Percentiles rank a stretch among this genome's conserved stretches.
These are phyloP conservation scores for Onygena corvina DNA, from an alignment of 2,329 filamentous ascomycete species.

Conservation along the genomic window DNA sequence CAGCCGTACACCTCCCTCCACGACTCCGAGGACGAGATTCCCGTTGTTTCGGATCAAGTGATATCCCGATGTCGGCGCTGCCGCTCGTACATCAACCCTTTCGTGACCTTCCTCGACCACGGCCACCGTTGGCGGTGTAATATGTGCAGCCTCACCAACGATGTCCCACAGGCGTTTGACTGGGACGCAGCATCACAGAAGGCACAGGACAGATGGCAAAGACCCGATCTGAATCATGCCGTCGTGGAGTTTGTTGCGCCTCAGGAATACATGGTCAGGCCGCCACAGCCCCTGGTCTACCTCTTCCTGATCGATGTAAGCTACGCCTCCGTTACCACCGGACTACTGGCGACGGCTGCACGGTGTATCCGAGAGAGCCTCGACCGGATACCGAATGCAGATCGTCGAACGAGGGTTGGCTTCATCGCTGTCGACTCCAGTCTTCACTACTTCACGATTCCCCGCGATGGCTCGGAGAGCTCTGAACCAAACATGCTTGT, in stretches of 20 bases:
- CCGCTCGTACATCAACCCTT: conserved; percentile 95
- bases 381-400: conserved; percentile 95
- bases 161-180: conserved; percentile 97
- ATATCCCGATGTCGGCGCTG: conserved; percentile 94
- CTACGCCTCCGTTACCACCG: conserved; percentile 77
- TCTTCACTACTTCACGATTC: conserved; percentile 91
- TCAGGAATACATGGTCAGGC: conserved; percentile 98
- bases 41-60: conserved; percentile 89
- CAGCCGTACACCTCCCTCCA: conserved; percentile 90
- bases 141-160: conserved; percentile 98
- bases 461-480: conserved; percentile 73
- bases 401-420: conserved; percentile 78
- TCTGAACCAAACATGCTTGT: conserved; percentile 84
- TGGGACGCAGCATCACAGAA: conserved; percentile 92
- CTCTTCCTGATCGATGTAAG: conserved; percentile 93
- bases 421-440: conserved; percentile 94
- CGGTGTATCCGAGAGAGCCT: conserved; percentile 90
- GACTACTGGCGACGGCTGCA: conserved; percentile 80
- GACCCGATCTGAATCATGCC: conserved; percentile 86
- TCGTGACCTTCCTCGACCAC: conserved; percentile 89
- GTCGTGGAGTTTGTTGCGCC: conserved; percentile 96
- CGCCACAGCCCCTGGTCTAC: conserved; percentile 89
- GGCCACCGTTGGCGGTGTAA: conserved; percentile 98
- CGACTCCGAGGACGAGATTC: conserved; percentile 81
- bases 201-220: conserved; percentile 80